These are phyloP conservation scores for Aureobasidium sp. DNA, from an alignment of 2,329 filamentous ascomycete species.

Conservation along the genomic window DNA sequence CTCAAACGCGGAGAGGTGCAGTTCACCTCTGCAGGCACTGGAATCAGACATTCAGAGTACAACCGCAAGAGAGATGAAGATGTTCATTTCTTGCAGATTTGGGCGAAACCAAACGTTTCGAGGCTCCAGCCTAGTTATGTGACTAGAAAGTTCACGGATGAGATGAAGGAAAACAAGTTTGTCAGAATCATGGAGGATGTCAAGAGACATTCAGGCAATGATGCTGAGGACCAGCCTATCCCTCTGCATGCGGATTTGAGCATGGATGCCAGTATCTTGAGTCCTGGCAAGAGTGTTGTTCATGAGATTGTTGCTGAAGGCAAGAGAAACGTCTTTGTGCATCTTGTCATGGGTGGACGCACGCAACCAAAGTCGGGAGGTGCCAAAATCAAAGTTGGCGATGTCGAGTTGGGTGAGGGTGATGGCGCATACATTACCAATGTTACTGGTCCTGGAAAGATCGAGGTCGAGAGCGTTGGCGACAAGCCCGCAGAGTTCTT, in stretches of 20 bases:
- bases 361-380: constrained; percentile 58
- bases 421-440: constrained; percentile 71
- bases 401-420: constrained; percentile 63
- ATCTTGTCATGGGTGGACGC: constrained; percentile 61
- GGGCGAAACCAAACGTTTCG: constrained; percentile 70
- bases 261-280: constrained; percentile 72
- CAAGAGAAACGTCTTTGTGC: constrained; percentile 66
- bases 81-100: constrained; percentile 79
- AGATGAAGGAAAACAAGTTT: constrained; percentile 62
- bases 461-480: constrained; percentile 42
- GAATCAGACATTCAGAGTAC: constrained; percentile 73
- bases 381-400: constrained; percentile 62
- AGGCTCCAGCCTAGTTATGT: constrained; percentile 70
- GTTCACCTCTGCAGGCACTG: constrained; percentile 80
- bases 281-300: constrained; percentile 56
- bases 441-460: constrained; percentile 35
- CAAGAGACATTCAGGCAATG: constrained; percentile 56
- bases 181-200: constrained; percentile 70
- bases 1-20: constrained; percentile 79
- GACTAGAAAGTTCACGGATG: constrained; percentile 65
- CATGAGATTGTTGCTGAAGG: constrained; percentile 65
- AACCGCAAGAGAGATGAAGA: constrained; percentile 66
- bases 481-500: constrained; percentile 42
- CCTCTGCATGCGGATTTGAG: constrained; percentile 78
- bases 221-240: constrained; percentile 62